These are phyloP conservation scores for Musa beccarii DNA, from an alignment of 176 grass and related monocot genomes.

Conservation along the genomic window DNA sequence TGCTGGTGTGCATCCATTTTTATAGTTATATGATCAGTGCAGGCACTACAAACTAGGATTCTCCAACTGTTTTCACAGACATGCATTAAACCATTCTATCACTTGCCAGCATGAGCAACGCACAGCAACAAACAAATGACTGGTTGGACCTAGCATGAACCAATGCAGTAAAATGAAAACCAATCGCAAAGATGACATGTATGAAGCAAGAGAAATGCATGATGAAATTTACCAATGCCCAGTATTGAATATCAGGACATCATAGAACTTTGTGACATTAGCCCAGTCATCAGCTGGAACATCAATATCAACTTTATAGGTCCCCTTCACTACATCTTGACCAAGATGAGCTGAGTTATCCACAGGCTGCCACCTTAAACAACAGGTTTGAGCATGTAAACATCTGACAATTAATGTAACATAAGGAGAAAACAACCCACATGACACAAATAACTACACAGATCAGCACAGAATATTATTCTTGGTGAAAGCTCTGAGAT, in stretches of 20 bases:
- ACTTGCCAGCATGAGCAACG: neutral
- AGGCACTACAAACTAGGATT: neutral
- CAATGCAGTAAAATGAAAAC: neutral
- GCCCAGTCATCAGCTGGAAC: slow-evolving; percentile 63
- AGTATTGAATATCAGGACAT: slow-evolving; percentile 86
- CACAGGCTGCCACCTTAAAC: slow-evolving; percentile 83
- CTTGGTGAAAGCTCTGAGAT: neutral
- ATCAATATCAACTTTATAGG: slow-evolving; percentile 70
- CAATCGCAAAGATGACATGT: neutral
- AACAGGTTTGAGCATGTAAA: slow-evolving; percentile 50
- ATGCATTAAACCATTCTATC: neutral
- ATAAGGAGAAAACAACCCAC: neutral
- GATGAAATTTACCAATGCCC: slow-evolving; percentile 76
- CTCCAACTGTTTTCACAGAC: neutral
- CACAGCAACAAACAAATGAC: neutral
- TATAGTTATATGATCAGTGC: too few species aligned
- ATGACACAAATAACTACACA: neutral
- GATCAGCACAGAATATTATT: neutral
- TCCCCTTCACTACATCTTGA: slow-evolving; percentile 52
- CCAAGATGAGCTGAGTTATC: slow-evolving; percentile 27
- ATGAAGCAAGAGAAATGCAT: neutral
- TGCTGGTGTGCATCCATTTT: too few species aligned
- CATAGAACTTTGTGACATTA: slow-evolving; percentile 75
- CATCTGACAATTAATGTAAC: slow-evolving; percentile 13
- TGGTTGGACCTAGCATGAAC: neutral